Percentiles rank a stretch among this genome's conserved stretches.
phyloP scores from a whole-genome alignment of 352 stramenopile species.

The Globisporangium paroecandrum region DNA sequence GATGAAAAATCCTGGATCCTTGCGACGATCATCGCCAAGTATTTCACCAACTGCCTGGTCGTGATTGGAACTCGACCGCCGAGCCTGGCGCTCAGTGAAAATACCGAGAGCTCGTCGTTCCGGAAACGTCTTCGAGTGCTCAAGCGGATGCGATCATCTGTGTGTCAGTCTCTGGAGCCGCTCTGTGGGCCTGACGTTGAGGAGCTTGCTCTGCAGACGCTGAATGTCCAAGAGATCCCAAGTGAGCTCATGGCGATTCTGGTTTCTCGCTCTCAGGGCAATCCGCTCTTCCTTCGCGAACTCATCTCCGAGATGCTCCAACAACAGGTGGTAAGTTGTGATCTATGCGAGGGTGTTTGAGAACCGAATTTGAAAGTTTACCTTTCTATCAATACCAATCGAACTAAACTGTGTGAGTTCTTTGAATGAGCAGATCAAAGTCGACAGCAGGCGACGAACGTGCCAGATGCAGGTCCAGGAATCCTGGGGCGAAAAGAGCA shows the following conservation, averaged over 20 bases:
- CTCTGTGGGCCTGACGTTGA: slow-evolving; percentile 58
- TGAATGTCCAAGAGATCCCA: slow-evolving; percentile 59
- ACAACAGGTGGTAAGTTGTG: slow-evolving; percentile 55
- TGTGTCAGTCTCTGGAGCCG: slow-evolving; percentile 45
- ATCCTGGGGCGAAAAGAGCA: slow-evolving; percentile 75
- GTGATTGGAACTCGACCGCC: slow-evolving; percentile 70
- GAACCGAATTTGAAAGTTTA: background rate
- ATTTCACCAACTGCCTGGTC: slow-evolving; percentile 84
- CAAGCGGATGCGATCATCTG: slow-evolving; percentile 59
- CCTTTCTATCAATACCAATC: background rate
- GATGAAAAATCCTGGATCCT: slow-evolving; percentile 84
- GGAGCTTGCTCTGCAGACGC: slow-evolving; percentile 54
- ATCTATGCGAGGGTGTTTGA: background rate
- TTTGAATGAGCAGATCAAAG: slow-evolving; percentile 35
- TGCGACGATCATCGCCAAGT: slow-evolving; percentile 78
- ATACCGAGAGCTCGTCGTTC: slow-evolving; percentile 75
- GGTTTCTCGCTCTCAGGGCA: slow-evolving; percentile 73
- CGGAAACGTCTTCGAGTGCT: slow-evolving; percentile 71
- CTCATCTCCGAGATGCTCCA: slow-evolving; percentile 82
- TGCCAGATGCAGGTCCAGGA: slow-evolving; percentile 77
- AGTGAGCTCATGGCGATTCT: slow-evolving; percentile 61
- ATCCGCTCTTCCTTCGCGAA: slow-evolving; percentile 79
- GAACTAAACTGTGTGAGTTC: background rate
- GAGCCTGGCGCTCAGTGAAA: slow-evolving; percentile 55
- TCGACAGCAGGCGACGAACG: slow-evolving; percentile 52